These are phyloP conservation scores for Vigna angularis DNA, from an alignment of 306 rosid genomes.

Conservation along the genomic window DNA sequence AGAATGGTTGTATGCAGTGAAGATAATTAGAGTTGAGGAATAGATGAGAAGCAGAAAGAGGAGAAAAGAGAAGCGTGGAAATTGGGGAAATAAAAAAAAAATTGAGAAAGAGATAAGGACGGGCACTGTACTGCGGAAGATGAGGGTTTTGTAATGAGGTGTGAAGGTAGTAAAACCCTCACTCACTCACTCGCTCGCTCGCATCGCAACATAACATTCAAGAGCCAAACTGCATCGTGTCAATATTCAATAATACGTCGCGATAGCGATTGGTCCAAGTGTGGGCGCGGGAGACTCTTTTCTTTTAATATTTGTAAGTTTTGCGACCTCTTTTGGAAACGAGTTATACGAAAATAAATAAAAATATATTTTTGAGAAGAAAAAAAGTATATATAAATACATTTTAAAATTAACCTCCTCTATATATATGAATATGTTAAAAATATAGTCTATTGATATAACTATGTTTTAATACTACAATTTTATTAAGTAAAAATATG, in stretches of 20 bases:
- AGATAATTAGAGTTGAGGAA: not conserved
- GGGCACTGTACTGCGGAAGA: not conserved
- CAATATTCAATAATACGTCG: not conserved
- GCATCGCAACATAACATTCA: not conserved
- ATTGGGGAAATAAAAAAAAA: not conserved
- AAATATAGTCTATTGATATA: too few species aligned
- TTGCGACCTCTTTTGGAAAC: not conserved
- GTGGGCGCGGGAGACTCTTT: constrained; percentile 39
- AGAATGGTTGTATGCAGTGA: not conserved
- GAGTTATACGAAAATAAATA: too few species aligned
- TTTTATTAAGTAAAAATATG: too few species aligned
- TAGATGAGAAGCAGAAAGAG: not conserved
- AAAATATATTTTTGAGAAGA: too few species aligned
- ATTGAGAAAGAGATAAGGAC: not conserved
- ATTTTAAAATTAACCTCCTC: too few species aligned
- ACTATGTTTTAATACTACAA: too few species aligned
- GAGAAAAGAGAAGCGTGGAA: not conserved
- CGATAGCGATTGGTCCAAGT: constrained; percentile 37
- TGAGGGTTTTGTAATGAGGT: not conserved
- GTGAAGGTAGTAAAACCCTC: constrained; percentile 41
- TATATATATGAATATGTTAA: too few species aligned
- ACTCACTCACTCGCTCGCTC: not conserved
- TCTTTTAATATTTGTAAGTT: not conserved
- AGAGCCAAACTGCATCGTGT: not conserved
- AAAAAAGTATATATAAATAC: too few species aligned